Evolutionary conservation across 2,329 filamentous ascomycete species (phyloP), one percentile per base, ranked within the genome.

Genomic region (Cladosporium halotolerans): DNA sequence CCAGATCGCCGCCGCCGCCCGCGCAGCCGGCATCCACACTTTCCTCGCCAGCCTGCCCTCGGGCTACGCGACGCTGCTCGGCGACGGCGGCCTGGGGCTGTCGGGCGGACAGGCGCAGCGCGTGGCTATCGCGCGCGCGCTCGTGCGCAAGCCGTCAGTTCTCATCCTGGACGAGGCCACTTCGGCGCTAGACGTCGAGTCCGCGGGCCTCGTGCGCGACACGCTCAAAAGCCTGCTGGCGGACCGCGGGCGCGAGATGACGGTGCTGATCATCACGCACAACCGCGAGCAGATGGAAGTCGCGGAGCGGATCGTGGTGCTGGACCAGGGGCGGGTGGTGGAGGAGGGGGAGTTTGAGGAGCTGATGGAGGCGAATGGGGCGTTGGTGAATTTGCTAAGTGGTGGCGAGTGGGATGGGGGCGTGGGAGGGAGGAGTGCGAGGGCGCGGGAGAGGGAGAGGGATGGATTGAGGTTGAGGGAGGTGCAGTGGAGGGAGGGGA

Each of bases 131-230:
- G 89, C 91, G 0, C 77, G 91, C 1, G 89, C 90, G 0, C 73
- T 96, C 0, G 78, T 87, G 0, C 79, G 89, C 0, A 74, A 77
- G 11, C 90, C 90, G 0, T 77, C 79, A 39, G 74, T 96, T 2
- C 72, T 96, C 13, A 79, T 96, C 2, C 72, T 96, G 2, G 92
- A 97, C 62, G 91, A 96, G 71, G 88, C 90, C 1, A 96, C 91
- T 0, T 88, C 84, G 23, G 85, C 86, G 0, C 74, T 97, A 0
- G 91, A 96, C 63, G 76, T 78, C 0, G 80, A 84, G 60, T 85
- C 79, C 38, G 84, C 88, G 0, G 77, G 77, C 2, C 70, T 78
- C 1, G 79, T 96, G 3, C 75, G 86, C 10, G 70, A 78, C 8
- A 85, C 85, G 0, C 76, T 95, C 39, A 68, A 68, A 34, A 64